A percentile compares a stretch with the other conserved stretches of the same genome.
Evolutionary conservation across 2,329 filamentous ascomycete genomes (phyloP).

Genomic region (Tolypocladium capitatum): DNA sequence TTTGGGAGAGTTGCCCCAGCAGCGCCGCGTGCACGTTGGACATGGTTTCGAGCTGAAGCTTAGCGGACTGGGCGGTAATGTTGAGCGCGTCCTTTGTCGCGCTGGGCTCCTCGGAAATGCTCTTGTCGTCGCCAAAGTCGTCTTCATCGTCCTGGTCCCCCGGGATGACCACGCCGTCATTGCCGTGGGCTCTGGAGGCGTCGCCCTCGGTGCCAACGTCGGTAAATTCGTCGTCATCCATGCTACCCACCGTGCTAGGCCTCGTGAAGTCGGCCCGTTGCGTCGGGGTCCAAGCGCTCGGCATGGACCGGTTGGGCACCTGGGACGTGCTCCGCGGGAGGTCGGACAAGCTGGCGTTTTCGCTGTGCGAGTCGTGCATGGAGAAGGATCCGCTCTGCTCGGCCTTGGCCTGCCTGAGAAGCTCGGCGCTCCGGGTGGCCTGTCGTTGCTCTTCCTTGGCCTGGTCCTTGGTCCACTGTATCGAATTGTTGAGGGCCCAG

Average conservation of each 20-base stretch:
- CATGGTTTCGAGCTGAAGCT: conserved; percentile 82
- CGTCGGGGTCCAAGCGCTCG: conserved; percentile 13
- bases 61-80: conserved; percentile 91
- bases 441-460: conserved; percentile 79
- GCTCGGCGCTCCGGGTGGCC: conserved; percentile 59
- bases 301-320: conserved; percentile 18
- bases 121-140: conserved; percentile 58
- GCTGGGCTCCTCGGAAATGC: conserved; percentile 58
- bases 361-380: conserved; percentile 32
- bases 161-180: conserved; percentile 19
- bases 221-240: conserved; percentile 38
- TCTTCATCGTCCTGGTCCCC: conserved; percentile 51
- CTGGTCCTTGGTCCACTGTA: conserved; percentile 96
- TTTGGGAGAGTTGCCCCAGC: conserved; percentile 50
- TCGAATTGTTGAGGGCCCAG: conserved; percentile 97
- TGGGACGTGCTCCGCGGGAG: conserved; percentile 30
- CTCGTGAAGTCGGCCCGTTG: conserved; percentile 23
- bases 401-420: conserved; percentile 64
- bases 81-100: conserved; percentile 87
- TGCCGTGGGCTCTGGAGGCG: conserved; percentile 20
- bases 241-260: conserved; percentile 33
- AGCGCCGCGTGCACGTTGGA: conserved; percentile 75
- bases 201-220: conserved; percentile 34
- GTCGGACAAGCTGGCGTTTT: conserved; percentile 38
- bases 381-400: conserved; percentile 48